Evolutionary conservation across 2,329 filamentous ascomycete genomes (phyloP).

Genomic region (Fusarium pseudocircinatum): DNA sequence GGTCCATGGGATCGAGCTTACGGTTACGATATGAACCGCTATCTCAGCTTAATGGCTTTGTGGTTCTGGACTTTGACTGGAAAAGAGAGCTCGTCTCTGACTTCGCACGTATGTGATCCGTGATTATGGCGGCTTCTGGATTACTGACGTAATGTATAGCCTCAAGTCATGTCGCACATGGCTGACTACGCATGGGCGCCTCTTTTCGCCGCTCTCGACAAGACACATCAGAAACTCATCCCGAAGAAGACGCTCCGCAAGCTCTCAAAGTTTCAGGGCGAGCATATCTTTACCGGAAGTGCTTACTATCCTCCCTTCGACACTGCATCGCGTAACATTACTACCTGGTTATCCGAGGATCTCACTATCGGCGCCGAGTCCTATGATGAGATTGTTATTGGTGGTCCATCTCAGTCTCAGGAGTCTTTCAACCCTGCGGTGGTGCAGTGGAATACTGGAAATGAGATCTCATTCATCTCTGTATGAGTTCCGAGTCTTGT

Average conservation of each 20-base stretch:
- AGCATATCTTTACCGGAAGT: slow-evolving; percentile 62
- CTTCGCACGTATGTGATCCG: neutral
- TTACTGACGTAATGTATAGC: slow-evolving; percentile 38
- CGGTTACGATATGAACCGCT: slow-evolving; percentile 71
- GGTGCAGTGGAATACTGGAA: slow-evolving; percentile 64
- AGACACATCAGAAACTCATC: slow-evolving; percentile 59
- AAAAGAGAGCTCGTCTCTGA: slow-evolving; percentile 52
- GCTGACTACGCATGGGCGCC: slow-evolving; percentile 68
- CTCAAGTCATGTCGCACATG: slow-evolving; percentile 65
- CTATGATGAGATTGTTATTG: slow-evolving; percentile 64
- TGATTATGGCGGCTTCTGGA: accelerated
- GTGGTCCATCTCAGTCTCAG: slow-evolving; percentile 62
- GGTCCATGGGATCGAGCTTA: slow-evolving; percentile 73
- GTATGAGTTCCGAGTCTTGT: slow-evolving; percentile 3
- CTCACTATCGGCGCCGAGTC: slow-evolving; percentile 70
- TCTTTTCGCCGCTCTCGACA: slow-evolving; percentile 63
- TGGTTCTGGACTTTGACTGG: slow-evolving; percentile 69
- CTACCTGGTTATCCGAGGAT: slow-evolving; percentile 64
- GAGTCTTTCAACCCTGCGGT: slow-evolving; percentile 67
- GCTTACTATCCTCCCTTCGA: slow-evolving; percentile 69
- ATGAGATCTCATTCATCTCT: slow-evolving; percentile 45
- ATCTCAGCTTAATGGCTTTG: slow-evolving; percentile 65
- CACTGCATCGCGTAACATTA: slow-evolving; percentile 64
- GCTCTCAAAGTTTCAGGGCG: slow-evolving; percentile 60
- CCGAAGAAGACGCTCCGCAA: slow-evolving; percentile 51